phyloP scores from a whole-genome alignment of 2,329 filamentous ascomycete species.

The Cylindrodendrum hubeiense region DNA sequence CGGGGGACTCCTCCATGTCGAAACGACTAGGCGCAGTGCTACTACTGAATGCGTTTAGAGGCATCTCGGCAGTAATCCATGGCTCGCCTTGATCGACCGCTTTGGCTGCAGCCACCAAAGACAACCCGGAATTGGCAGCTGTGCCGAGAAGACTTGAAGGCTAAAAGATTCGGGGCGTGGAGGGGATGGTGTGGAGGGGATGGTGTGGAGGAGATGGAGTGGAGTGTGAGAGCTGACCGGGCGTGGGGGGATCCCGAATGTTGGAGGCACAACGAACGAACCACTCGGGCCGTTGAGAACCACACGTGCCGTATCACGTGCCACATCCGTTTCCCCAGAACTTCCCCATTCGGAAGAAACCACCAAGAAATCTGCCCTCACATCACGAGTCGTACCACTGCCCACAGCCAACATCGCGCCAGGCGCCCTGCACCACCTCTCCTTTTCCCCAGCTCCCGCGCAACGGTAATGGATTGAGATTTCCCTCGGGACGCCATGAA shows the following conservation, averaged over 20 bases:
- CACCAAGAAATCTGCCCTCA: constrained; percentile 37
- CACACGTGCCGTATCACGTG: constrained; percentile 43
- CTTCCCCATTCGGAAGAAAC: constrained; percentile 36
- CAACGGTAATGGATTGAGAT: constrained; percentile 43
- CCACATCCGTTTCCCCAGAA: constrained; percentile 27
- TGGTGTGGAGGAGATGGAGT: neutral
- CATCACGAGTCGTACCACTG: constrained; percentile 42
- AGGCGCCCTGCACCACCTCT: constrained; percentile 13
- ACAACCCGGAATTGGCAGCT: neutral
- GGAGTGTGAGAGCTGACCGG: neutral
- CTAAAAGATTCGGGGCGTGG: neutral
- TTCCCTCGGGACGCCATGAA: constrained; percentile 45
- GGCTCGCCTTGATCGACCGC: neutral
- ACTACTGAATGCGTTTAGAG: neutral
- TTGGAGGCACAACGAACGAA: neutral
- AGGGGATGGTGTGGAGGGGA: neutral
- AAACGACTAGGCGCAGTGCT: neutral
- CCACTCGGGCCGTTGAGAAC: neutral
- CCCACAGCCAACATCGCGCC: constrained; percentile 19
- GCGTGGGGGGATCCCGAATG: constrained; percentile 1
- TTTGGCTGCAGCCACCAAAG: neutral
- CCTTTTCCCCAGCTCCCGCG: constrained; percentile 10
- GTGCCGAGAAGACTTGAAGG: neutral
- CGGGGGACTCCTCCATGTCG: neutral
- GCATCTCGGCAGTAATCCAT: neutral